phyloP scores from a whole-genome alignment of 805 yeast genomes.

The Wickerhamomyces strasburgensis region DNA sequence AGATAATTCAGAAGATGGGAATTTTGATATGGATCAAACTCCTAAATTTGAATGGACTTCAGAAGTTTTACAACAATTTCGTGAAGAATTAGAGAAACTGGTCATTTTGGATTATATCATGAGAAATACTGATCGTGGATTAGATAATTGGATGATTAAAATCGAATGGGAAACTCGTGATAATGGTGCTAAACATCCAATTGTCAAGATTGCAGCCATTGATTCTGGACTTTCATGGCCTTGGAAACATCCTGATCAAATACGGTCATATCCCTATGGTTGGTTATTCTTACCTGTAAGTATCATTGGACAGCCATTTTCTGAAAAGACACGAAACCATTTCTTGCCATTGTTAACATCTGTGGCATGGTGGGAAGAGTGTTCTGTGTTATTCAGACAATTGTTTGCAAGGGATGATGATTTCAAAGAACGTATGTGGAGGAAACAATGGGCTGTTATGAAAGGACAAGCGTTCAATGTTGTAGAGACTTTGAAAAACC shows the following conservation, averaged over 20 bases:
- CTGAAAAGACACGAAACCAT: slow-evolving; percentile 48
- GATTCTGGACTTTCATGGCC: slow-evolving; percentile 75
- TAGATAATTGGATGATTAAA: slow-evolving; percentile 75
- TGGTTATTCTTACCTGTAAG: slow-evolving; percentile 67
- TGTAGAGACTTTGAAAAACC: slow-evolving; percentile 54
- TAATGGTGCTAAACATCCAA: slow-evolving; percentile 30
- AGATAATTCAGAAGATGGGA: slow-evolving; percentile 1
- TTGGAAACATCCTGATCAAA: slow-evolving; percentile 79
- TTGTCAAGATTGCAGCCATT: slow-evolving; percentile 59
- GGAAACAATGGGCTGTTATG: slow-evolving; percentile 60
- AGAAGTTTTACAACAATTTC: slow-evolving; percentile 42
- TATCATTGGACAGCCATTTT: slow-evolving; percentile 64
- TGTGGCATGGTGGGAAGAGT: slow-evolving; percentile 66
- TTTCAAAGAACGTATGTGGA: slow-evolving; percentile 63
- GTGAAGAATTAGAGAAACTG: slow-evolving; percentile 60
- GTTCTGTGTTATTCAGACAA: slow-evolving; percentile 40
- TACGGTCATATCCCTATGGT: slow-evolving; percentile 76
- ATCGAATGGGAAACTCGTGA: slow-evolving; percentile 36
- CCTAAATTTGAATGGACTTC: slow-evolving; percentile 49
- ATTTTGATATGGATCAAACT: slow-evolving; percentile 7
- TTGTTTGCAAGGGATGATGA: slow-evolving; percentile 53
- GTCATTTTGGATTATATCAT: slow-evolving; percentile 68
- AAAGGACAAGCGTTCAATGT: slow-evolving; percentile 79
- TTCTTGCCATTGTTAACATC: slow-evolving; percentile 56
- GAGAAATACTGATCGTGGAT: slow-evolving; percentile 70